Evolutionary conservation across 495 filamentous ascomycete species (phyloP), one percentile per base, ranked within the genome.

Genomic region (Hypomontagnella submonticulosa): DNA sequence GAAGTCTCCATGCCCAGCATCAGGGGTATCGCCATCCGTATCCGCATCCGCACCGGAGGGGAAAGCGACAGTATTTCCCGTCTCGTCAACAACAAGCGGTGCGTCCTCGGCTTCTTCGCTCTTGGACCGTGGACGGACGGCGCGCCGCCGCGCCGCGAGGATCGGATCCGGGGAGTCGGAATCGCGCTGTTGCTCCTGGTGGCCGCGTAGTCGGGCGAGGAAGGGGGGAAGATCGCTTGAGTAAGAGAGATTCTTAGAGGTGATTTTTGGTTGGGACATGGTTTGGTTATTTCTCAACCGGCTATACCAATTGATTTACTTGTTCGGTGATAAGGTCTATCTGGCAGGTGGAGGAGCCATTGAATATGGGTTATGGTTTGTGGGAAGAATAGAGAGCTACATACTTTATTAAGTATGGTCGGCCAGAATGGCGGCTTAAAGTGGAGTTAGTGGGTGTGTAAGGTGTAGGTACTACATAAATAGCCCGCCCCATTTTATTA

Each of bases 161-260:
- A 80, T 75, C 0, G 80, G 78, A 54, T 83, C 79, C 4, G 78
- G 78, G 0, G 63, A 57, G 62, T 72, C 72, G 16, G 61, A 57
- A 12, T 71, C 70, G 5, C 59, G 43, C 4, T 67, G 60, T 3
- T 73, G 63, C 19, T 67, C 41, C 18, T 77, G 72, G 20, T 81
- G 73, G n/a, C 79, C 79, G 50, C 73, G 80, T 8, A 86, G 77
- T 5, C 76, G 76, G 32, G 80, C 80, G 36, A 86, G 81, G 67
- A 86, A 86, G 23, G 84, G 84, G 8, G 84, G 84, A 15, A 84
- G 80, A 8, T 75, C 66, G 16, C 57, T 61, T 57, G 76, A 74
- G 78, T 84, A 86, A 41, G 77, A 71, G 16, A 86, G 79, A 73
- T 84, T 84, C 57, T 85, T 86, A 67, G 79, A 64, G 1, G 77